Percentiles rank a stretch among this genome's conserved stretches.
These are phyloP conservation scores for Barnettozyma wickerhamii DNA, from an alignment of 805 yeast species.

Conservation along the genomic window DNA sequence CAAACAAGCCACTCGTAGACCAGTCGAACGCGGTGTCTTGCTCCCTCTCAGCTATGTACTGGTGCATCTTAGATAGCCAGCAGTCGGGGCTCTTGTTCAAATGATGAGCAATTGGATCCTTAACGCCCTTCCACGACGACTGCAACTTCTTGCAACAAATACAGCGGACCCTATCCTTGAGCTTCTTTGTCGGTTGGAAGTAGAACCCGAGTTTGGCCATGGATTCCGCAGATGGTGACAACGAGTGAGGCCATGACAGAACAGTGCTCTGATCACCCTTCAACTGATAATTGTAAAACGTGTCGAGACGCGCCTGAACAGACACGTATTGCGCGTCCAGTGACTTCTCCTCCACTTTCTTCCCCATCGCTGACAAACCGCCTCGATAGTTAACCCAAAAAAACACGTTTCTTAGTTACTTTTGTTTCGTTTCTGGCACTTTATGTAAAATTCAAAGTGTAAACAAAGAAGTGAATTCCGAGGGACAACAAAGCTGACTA, in stretches of 20 bases:
- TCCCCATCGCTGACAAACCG: background rate
- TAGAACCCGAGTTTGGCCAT: slow-evolving; percentile 61
- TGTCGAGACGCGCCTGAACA: slow-evolving; percentile 8
- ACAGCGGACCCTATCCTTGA: slow-evolving; percentile 54
- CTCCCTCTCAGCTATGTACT: slow-evolving; percentile 22
- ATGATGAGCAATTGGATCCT: slow-evolving; percentile 49
- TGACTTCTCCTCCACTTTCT: background rate
- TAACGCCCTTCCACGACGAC: slow-evolving; percentile 54
- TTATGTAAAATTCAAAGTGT: slow-evolving; percentile 1
- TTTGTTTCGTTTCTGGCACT: background rate
- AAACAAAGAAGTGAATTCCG: slow-evolving; percentile 9
- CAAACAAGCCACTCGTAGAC: slow-evolving; percentile 21
- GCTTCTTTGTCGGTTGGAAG: slow-evolving; percentile 50
- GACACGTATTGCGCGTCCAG: background rate
- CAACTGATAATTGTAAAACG: slow-evolving; percentile 15
- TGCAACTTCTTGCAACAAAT: slow-evolving; percentile 48
- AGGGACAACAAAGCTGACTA: slow-evolving; percentile 7
- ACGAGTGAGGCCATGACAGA: slow-evolving; percentile 24
- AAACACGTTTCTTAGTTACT: background rate
- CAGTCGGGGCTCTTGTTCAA: slow-evolving; percentile 30
- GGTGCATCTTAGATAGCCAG: slow-evolving; percentile 25
- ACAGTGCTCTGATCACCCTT: slow-evolving; percentile 6
- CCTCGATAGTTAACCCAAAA: background rate
- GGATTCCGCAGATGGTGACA: slow-evolving; percentile 27
- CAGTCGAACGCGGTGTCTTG: slow-evolving; percentile 17